phyloP scores from a whole-genome alignment of 2,329 filamentous ascomycete species.

The Hirsutella minnesotensis region DNA sequence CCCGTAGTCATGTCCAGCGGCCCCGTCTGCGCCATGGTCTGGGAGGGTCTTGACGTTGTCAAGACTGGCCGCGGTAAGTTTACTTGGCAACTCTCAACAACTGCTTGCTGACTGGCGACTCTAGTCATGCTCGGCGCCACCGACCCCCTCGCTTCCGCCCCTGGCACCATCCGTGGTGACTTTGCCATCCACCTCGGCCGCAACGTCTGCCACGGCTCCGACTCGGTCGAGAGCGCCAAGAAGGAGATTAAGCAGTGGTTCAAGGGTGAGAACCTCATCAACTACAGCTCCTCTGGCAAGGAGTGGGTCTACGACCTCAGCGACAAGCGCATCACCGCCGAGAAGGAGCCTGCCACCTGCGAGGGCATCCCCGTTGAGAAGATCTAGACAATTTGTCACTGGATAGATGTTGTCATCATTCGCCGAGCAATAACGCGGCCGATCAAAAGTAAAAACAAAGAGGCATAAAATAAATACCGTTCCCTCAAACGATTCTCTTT shows the following conservation, averaged over 20 bases:
- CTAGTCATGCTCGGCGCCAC: slow-evolving; percentile 89
- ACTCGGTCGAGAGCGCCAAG: slow-evolving; percentile 96
- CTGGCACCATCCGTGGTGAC: slow-evolving; percentile 97
- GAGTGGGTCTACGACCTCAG: slow-evolving; percentile 92
- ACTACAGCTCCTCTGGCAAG: slow-evolving; percentile 71
- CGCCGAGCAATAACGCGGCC: background rate
- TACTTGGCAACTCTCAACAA: background rate
- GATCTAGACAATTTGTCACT: background rate
- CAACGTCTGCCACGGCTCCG: slow-evolving; percentile 99
- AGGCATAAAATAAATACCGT: background rate
- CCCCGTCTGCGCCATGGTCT: slow-evolving; percentile 98
- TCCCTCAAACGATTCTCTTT: background rate
- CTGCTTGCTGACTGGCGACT: slow-evolving; percentile 2
- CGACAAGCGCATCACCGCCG: slow-evolving; percentile 20
- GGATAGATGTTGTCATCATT: background rate
- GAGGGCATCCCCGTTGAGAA: slow-evolving; percentile 1
- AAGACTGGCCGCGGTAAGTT: slow-evolving; percentile 86
- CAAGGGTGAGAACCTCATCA: slow-evolving; percentile 74
- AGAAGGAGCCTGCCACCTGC: background rate
- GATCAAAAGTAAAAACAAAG: background rate
- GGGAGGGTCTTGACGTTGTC: slow-evolving; percentile 97
- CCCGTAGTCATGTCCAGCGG: slow-evolving; percentile 83
- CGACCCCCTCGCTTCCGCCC: slow-evolving; percentile 89
- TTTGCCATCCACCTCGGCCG: slow-evolving; percentile 72
- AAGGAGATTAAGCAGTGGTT: slow-evolving; percentile 99